Percentiles rank a stretch among this genome's conserved stretches.
phyloP scores from a whole-genome alignment of 805 yeast species.

The Hanseniaspora singularis region DNA sequence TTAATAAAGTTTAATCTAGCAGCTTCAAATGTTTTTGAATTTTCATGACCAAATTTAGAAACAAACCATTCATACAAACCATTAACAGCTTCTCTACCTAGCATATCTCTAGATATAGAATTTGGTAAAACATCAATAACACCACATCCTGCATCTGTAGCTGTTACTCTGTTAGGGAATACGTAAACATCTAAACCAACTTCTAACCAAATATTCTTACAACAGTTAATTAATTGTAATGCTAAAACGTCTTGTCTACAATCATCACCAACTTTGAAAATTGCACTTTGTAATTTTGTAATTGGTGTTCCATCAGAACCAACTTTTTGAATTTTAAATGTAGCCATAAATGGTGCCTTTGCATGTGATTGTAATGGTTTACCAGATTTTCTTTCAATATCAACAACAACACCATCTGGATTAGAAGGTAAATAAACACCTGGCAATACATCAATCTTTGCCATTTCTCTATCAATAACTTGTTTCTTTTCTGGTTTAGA shows the following conservation, averaged over 20 bases:
- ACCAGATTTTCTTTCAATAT: conserved; percentile 84
- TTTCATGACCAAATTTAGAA: conserved; percentile 90
- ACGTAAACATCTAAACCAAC: conserved; percentile 84
- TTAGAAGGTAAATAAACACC: conserved; percentile 92
- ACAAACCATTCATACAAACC: conserved; percentile 87
- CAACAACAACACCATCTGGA: conserved; percentile 90
- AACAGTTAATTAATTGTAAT: conserved; percentile 78
- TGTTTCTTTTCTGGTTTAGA: conserved; percentile 91
- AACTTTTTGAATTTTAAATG: conserved; percentile 65
- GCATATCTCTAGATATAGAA: conserved; percentile 91
- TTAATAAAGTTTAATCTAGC: conserved; percentile 89
- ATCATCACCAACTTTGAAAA: conserved; percentile 98
- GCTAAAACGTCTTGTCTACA: conserved; percentile 96
- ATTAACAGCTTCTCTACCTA: conserved; percentile 97
- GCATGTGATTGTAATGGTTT: conserved; percentile 95
- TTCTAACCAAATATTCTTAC: conserved; percentile 78
- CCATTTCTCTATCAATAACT: conserved; percentile 94
- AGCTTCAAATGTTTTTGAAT: conserved; percentile 73
- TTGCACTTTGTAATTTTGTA: conserved; percentile 85
- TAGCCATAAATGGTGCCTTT: conserved; percentile 96
- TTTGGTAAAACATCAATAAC: conserved; percentile 95
- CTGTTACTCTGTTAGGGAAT: conserved; percentile 89
- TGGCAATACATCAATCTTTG: conserved; percentile 52
- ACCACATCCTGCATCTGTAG: conserved; percentile 99
- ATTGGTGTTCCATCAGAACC: conserved; percentile 33